Base-by-base conservation (phyloP, 2,329 filamentous ascomycete species). In the Chaetomium sp. region DNA sequence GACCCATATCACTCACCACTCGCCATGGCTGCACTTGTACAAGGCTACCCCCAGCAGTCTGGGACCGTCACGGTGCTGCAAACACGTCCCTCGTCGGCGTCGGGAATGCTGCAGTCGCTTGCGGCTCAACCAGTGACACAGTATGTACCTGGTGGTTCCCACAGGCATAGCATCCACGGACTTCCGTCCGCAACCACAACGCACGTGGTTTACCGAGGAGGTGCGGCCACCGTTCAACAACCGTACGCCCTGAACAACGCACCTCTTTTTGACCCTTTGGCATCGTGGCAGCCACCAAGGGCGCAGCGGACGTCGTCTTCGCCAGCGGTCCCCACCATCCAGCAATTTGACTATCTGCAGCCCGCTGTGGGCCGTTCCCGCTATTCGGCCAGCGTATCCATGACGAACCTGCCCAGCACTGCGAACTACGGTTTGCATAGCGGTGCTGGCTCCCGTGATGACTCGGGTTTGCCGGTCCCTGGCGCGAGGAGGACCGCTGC, bases 11-110 rank as follows among this genome's bases (percentile, higher is more conserved):
- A 35, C 38, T 40, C 42, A 43, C 36, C 47, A 56, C 49, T 49
- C 78, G 86, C 70, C 71, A 92, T 94, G 89, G 88, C 88, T 77
- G 87, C 88, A 72, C 79, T 92, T 77, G 86, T 91, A 68, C 89
- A 92, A 75, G 84, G 86, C 59, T 88, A 88, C 69, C 82, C 88
- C 67, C 86, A 89, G 74, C 86, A 89, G 73, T 84, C 85, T 68
- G 79, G 79, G 71, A 85, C 87, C 64, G 79, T 85, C 66, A 85
- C 85, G 62, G 87, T 91, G 80, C 84, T 91, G 67, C 87, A 90
- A 71, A 81, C 85, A 65, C 82, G 86, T 70, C 82, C 86, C 60
- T 79, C 79, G 53, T 86, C 87, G 58, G 78, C 82, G 43, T 80
- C 81, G 54, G 80, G 78, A 66, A 80, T 80, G 64, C 82, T 86